Evolutionary conservation across 192 early-diverging fungal species (phyloP).

Genomic region (Coemansia sp.): DNA sequence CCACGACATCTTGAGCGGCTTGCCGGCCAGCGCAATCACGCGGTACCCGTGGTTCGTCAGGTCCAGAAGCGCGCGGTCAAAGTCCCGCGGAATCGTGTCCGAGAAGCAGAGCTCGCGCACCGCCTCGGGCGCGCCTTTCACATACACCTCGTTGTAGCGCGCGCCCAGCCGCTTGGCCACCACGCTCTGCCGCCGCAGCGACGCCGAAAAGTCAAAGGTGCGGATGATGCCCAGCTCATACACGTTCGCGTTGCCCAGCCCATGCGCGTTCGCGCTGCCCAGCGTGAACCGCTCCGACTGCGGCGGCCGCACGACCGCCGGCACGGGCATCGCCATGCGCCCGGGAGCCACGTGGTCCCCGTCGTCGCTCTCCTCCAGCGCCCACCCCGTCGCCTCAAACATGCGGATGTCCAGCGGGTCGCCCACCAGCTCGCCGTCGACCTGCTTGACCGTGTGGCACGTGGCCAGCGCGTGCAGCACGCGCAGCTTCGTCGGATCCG

Average conservation of each 20-base stretch:
- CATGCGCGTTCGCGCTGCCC: slow-evolving; percentile 4
- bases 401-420: slow-evolving; percentile 97
- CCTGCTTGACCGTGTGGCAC: slow-evolving; percentile 86
- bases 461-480: slow-evolving; percentile 69
- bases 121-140: slow-evolving; percentile 98
- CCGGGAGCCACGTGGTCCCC: slow-evolving; percentile 1
- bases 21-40: slow-evolving; percentile 91
- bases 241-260: slow-evolving; percentile 26
- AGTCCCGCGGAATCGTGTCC: slow-evolving; percentile 83
- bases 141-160: slow-evolving; percentile 68
- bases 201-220: slow-evolving; percentile 91
- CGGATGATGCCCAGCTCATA: slow-evolving; percentile 78
- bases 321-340: slow-evolving; percentile 50
- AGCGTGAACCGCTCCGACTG: slow-evolving; percentile 62
- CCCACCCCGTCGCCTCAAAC: slow-evolving; percentile 96
- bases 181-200: slow-evolving; percentile 89
- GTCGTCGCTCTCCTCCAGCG: slow-evolving; percentile 83
- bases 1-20: slow-evolving; percentile 67
- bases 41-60: slow-evolving; percentile 97
- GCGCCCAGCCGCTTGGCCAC: slow-evolving; percentile 73
- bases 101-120: slow-evolving; percentile 84
- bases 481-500: slow-evolving; percentile 42
- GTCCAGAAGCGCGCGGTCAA: slow-evolving; percentile 70
- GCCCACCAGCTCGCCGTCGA: slow-evolving; percentile 85
- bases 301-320: slow-evolving; percentile 87